Evolutionary conservation across 108 stramenopile species (phyloP).

Genomic region (Nitzschia palea): DNA sequence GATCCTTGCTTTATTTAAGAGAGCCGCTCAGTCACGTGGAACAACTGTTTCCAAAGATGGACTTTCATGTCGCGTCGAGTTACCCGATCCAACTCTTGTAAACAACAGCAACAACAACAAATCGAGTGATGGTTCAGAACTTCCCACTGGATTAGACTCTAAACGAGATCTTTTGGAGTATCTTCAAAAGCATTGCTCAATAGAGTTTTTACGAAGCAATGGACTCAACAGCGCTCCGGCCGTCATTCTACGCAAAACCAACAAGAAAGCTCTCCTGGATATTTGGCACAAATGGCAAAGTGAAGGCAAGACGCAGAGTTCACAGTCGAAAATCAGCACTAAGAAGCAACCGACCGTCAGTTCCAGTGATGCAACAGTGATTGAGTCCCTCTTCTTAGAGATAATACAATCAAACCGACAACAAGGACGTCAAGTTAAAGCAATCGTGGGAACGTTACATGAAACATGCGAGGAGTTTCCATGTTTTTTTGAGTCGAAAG

Average conservation of each 20-base stretch:
- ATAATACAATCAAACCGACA: neutral
- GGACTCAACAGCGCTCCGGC: constrained; percentile 50
- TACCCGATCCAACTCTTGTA: constrained; percentile 24
- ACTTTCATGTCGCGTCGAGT: constrained; percentile 9
- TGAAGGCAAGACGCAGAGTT: neutral
- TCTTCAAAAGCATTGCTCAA: constrained; percentile 60
- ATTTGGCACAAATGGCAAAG: constrained; percentile 49
- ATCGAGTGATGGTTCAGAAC: neutral
- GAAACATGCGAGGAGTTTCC: constrained; percentile 76
- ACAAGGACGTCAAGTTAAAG: neutral
- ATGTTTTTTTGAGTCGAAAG: constrained; percentile 36
- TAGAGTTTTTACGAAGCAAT: constrained; percentile 64
- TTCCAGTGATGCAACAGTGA: neutral
- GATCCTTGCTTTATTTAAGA: constrained; percentile 61
- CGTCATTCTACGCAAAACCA: constrained; percentile 67
- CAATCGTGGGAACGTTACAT: constrained; percentile 65
- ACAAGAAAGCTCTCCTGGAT: constrained; percentile 41
- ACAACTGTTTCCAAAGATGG: neutral
- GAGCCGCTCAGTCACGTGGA: constrained; percentile 38
- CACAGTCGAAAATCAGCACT: constrained; percentile 8
- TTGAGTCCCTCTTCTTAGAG: neutral
- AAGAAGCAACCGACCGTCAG: too few relatives aligned
- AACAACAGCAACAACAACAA: neutral
- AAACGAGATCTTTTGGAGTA: constrained; percentile 62
- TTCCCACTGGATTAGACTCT: constrained; percentile 23